Evolutionary conservation across 1,139 yeast genomes (phyloP), one percentile per base, ranked within the genome.

Genomic region (Magnusiomyces sp.): DNA sequence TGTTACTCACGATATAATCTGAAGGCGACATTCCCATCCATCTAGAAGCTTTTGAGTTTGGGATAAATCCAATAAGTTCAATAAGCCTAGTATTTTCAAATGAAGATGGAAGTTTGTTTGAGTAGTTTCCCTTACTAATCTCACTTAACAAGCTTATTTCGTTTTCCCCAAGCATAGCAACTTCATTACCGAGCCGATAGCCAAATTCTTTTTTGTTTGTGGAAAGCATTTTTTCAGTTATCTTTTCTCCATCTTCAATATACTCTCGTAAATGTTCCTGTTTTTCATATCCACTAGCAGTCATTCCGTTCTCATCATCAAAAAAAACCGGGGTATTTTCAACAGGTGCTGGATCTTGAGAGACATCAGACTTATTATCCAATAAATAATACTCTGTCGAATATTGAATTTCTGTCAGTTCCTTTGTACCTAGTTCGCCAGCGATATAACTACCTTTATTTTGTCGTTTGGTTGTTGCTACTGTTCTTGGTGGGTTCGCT

Each of bases 171-270:
- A 71, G n/a, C 1, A 78, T 75, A 2, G 79, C 72, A n/a, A 76
- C 67, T 31, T 78, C 76, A n/a, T 79, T 70, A 5, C 95, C 92
- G 59, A 81, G 87, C 55, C 77, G 74, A 63, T 79, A 87, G 0
- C 87, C 95, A 32, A 71, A 71, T 5, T 67, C 65, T 7, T 40
- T 42, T 32, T 46, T 33, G 23, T 47, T 45, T 10, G 44, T 34
- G n/a, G 36, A 40, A 9, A 36, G 11, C 14, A 13, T 31, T n/a
- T 19, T 43, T 5, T 27, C 46, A 9, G 36, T 31, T 32, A 32
- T 43, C n/a, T 17, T 40, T 40, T 41, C 45, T 20, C 46, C 52
- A 2, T 55, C 53, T 13, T 55, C 51, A 39, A 48, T 54, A 43
- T 58, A 58, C 20, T 58, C 59, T 7, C 60, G 51, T 9, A 48